These are phyloP conservation scores for Poterioochromonas sp. DNA, from an alignment of 352 stramenopile genomes.

Conservation along the genomic window DNA sequence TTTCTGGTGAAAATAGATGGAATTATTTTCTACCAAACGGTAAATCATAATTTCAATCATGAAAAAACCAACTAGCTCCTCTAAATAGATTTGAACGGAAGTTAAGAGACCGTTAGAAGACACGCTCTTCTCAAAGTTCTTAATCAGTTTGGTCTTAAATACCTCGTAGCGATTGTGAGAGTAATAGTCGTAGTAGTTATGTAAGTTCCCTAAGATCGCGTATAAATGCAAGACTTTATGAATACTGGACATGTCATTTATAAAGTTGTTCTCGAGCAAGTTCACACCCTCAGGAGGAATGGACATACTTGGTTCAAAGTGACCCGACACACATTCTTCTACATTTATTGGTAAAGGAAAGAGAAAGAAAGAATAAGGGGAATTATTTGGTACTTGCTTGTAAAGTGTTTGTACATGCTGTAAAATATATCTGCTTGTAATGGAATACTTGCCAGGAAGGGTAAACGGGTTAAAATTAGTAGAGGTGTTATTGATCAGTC, in stretches of 20 bases:
- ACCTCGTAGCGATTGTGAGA: not conserved
- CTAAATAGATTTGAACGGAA: not conserved
- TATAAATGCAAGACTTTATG: constrained; percentile 23
- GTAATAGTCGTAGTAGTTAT: not conserved
- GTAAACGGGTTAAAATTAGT: too few relatives aligned
- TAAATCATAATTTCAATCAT: not conserved
- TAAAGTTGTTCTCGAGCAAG: not conserved
- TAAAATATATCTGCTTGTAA: too few relatives aligned
- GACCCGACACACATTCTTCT: not conserved
- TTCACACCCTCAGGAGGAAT: not conserved
- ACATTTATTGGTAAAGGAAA: not conserved
- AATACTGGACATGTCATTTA: not conserved
- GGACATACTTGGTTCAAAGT: not conserved
- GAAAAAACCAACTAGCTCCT: constrained; percentile 16
- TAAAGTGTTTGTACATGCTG: too few relatives aligned
- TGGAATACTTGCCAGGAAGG: too few relatives aligned
- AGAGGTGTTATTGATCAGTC: too few relatives aligned
- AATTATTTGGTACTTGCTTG: too few relatives aligned
- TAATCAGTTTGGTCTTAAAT: not conserved
- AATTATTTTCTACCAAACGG: not conserved
- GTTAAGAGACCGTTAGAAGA: not conserved
- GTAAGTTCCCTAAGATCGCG: not conserved
- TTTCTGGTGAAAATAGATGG: not conserved
- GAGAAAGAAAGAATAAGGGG: too few relatives aligned
- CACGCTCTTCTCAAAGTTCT: not conserved